Percentiles rank a stretch among this genome's conserved stretches.
Evolutionary conservation across 148 eudicot species (phyloP).

Genomic region (Nepenthes gracilis): DNA sequence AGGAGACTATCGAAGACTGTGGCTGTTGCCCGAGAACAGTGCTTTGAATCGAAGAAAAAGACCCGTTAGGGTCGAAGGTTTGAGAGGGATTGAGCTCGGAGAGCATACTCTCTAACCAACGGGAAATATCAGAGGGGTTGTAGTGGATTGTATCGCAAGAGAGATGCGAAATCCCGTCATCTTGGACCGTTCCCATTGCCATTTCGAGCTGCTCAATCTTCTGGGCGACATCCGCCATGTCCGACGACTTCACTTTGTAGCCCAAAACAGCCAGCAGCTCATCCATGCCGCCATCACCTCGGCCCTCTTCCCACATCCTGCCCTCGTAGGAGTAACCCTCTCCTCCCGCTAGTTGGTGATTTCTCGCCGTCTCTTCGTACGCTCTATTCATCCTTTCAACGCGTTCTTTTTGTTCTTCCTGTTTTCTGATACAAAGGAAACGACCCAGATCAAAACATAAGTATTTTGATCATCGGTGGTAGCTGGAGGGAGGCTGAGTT

Average conservation of each 20-base stretch:
- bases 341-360: no score
- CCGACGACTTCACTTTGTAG: slow-evolving; percentile 61
- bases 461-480: no score
- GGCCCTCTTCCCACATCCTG: no score
- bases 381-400: no score
- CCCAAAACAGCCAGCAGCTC: slow-evolving; percentile 76
- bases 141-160: slow-evolving; percentile 44
- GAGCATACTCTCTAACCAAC: slow-evolving; percentile 66
- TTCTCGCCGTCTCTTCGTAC: no score
- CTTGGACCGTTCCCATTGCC: slow-evolving; percentile 38
- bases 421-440: no score
- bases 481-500: no score
- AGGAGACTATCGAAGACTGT: background rate
- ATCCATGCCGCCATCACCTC: slow-evolving; percentile 20
- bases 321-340: no score
- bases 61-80: background rate
- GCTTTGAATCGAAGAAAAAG: background rate
- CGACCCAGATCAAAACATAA: no score
- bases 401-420: no score
- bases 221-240: slow-evolving; percentile 69
- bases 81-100: slow-evolving; percentile 36
- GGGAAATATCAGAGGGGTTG: slow-evolving; percentile 78
- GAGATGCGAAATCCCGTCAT: slow-evolving; percentile 33
- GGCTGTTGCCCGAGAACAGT: slow-evolving; percentile 14
- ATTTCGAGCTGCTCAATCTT: slow-evolving; percentile 65